These are phyloP conservation scores for Anthostomella pinea DNA, from an alignment of 2,329 filamentous ascomycete genomes.

Conservation along the genomic window DNA sequence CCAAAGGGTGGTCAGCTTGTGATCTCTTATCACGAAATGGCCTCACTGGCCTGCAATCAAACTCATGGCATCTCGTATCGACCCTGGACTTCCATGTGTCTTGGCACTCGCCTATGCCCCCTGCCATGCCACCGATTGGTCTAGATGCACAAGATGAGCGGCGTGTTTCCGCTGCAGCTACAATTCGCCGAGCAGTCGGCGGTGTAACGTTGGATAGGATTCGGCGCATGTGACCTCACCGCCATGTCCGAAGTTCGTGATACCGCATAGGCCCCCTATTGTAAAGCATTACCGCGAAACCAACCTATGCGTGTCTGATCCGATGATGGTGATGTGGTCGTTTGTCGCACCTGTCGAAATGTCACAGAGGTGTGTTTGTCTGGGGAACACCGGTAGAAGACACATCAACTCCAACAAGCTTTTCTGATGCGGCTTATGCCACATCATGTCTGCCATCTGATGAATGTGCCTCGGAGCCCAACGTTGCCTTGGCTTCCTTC, in stretches of 20 bases:
- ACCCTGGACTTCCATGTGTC: background rate
- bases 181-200: background rate
- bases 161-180: background rate
- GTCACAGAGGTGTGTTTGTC: too few relatives aligned
- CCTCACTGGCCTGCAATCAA: background rate
- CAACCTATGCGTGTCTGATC: too few relatives aligned
- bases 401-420: conserved; percentile 11
- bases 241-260: too few relatives aligned
- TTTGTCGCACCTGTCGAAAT: too few relatives aligned
- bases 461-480: conserved; percentile 18
- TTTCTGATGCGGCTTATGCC: conserved; percentile 9
- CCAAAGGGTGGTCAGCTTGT: too few relatives aligned
- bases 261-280: too few relatives aligned
- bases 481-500: conserved; percentile 28
- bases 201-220: background rate
- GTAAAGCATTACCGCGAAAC: too few relatives aligned
- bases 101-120: background rate
- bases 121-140: background rate
- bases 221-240: too few relatives aligned
- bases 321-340: too few relatives aligned
- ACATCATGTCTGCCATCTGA: conserved; percentile 21
- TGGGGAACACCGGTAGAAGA: conserved; percentile 11
- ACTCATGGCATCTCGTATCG: background rate
- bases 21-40: too few relatives aligned
- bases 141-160: background rate